These are phyloP conservation scores for Russula virescens DNA, from an alignment of 768 basidiomycete species.

Conservation along the genomic window DNA sequence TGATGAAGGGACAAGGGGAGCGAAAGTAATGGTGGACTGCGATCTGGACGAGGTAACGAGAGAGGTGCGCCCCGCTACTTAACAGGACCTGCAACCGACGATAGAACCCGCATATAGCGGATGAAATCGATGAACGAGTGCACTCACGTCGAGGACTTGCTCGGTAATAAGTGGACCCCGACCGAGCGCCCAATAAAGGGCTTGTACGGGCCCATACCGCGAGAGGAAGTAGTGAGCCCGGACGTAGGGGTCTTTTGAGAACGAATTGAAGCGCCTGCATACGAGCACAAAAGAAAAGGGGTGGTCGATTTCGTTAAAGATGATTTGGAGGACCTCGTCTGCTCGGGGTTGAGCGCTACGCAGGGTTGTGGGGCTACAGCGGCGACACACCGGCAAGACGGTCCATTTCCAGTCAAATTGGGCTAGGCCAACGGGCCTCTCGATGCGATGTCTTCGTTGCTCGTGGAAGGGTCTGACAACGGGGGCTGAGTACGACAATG, in stretches of 20 bases:
- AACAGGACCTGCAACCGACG: conserved; percentile 52
- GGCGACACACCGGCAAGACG: conserved; percentile 25
- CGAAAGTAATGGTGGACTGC: conserved; percentile 77
- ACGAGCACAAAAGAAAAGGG: conserved; percentile 53
- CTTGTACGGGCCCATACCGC: conserved; percentile 64
- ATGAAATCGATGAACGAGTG: background rate
- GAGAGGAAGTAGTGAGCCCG: conserved; percentile 72
- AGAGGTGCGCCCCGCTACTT: conserved; percentile 69
- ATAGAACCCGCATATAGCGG: conserved; percentile 9
- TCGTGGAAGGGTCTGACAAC: conserved; percentile 10
- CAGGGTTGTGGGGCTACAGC: conserved; percentile 10
- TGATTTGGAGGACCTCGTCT: conserved; percentile 66
- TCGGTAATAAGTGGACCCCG: conserved; percentile 42
- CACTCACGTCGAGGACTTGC: conserved; percentile 21
- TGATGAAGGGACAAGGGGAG: conserved; percentile 66
- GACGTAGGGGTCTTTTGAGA: conserved; percentile 70
- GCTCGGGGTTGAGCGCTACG: conserved; percentile 9
- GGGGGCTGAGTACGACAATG: background rate
- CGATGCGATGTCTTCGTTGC: conserved; percentile 7
- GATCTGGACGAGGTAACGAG: conserved; percentile 72
- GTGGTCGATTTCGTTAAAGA: conserved; percentile 67
- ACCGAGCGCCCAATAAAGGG: conserved; percentile 70
- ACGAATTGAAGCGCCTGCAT: conserved; percentile 52
- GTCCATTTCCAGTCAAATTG: conserved; percentile 20
- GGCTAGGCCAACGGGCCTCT: background rate